Conservation (phyloP, 2,329 filamentous ascomycete species). For the Zymoseptoria ardabiliae region DNA sequence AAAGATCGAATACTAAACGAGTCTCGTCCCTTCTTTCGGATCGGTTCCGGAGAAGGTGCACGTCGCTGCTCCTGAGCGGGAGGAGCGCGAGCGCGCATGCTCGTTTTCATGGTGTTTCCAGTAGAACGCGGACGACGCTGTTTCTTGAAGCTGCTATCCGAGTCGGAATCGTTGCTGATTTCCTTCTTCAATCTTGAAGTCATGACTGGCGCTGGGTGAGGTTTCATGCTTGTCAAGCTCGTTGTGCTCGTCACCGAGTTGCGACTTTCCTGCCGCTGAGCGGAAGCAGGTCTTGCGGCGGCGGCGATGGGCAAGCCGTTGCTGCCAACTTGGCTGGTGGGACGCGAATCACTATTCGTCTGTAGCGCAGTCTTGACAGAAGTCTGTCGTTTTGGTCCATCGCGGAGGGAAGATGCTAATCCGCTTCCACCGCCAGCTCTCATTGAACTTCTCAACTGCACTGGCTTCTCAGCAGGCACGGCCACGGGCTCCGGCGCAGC, state of each 20-base stretch:
- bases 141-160: slow-evolving; percentile 71
- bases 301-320: background rate
- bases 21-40: slow-evolving; percentile 18
- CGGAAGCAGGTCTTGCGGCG: slow-evolving; percentile 17
- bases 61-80: slow-evolving; percentile 33
- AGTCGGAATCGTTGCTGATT: slow-evolving; percentile 38
- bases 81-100: slow-evolving; percentile 55
- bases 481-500: slow-evolving; percentile 18
- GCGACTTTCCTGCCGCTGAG: background rate
- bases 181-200: slow-evolving; percentile 22
- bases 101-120: slow-evolving; percentile 58
- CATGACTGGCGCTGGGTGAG: slow-evolving; percentile 9
- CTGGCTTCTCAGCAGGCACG: slow-evolving; percentile 12
- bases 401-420: slow-evolving; percentile 25
- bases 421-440: slow-evolving; percentile 29
- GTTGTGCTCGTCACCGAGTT: slow-evolving; percentile 1
- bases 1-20: slow-evolving; percentile 59
- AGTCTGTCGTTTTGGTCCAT: slow-evolving; percentile 15
- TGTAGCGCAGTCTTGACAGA: slow-evolving; percentile 9
- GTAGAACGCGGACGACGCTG: slow-evolving; percentile 34
- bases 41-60: slow-evolving; percentile 29
- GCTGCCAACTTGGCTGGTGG: slow-evolving; percentile 5
- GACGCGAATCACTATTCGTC: slow-evolving; percentile 15
- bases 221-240: background rate
- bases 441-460: slow-evolving; percentile 34